A percentile compares a stretch with the other conserved stretches of the same genome.
Evolutionary conservation across 345 rosid genomes (phyloP).

Genomic region (Sonneratia alba): DNA sequence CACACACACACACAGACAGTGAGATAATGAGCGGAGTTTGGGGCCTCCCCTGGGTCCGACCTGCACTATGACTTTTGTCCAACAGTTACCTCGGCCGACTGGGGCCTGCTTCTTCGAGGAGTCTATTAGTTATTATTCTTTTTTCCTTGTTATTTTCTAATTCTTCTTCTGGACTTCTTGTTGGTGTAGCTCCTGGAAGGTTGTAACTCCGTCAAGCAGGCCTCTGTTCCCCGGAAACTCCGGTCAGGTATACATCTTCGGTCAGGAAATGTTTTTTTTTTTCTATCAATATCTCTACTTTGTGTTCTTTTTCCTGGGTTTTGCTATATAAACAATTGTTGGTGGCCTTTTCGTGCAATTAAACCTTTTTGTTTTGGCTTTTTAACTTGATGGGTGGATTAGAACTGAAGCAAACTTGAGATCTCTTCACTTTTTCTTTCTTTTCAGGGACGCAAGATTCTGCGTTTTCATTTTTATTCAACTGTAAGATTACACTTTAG

Average conservation of each 20-base stretch:
- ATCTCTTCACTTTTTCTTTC: constrained; percentile 12
- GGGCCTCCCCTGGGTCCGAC: background rate
- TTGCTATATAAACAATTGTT: too few relatives aligned
- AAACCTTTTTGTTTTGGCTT: constrained; percentile 7
- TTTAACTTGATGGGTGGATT: constrained; percentile 10
- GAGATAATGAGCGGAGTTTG: background rate
- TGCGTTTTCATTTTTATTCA: constrained; percentile 18
- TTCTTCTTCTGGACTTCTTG: background rate
- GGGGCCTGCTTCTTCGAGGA: background rate
- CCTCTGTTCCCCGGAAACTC: constrained; percentile 86
- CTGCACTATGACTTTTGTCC: background rate
- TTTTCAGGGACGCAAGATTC: constrained; percentile 18
- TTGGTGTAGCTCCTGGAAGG: constrained; percentile 34
- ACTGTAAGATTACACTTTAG: constrained; percentile 11
- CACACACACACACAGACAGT: too few relatives aligned
- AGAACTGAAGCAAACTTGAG: constrained; percentile 14
- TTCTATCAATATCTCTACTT: background rate
- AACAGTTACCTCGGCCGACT: background rate
- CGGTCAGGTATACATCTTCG: constrained; percentile 65
- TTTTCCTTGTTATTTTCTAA: too few relatives aligned
- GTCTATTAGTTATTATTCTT: background rate
- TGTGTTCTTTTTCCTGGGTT: background rate
- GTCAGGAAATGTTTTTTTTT: background rate
- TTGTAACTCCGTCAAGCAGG: constrained; percentile 51
- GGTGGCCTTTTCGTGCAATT: background rate